Conservation (phyloP, 805 yeast species). For the Saturnispora hagleri region DNA sequence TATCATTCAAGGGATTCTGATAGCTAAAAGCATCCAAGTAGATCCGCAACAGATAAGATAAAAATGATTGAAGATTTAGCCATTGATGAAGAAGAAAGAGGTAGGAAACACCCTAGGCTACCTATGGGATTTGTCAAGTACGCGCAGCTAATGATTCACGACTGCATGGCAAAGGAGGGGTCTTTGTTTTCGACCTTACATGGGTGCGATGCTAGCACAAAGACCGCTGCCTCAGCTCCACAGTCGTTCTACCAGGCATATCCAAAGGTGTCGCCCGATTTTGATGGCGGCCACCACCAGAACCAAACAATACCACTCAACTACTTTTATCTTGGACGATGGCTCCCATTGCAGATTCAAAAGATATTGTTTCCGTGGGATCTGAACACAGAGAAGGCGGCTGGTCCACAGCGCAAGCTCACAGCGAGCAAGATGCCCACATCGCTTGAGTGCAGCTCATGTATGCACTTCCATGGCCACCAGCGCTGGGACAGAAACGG, state of each 20-base stretch:
- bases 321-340: constrained; percentile 27
- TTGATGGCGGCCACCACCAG: constrained; percentile 27
- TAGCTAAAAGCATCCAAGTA: too few relatives aligned
- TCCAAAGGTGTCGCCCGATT: constrained; percentile 26
- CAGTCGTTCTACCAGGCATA: constrained; percentile 25
- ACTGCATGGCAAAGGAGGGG: constrained; percentile 17
- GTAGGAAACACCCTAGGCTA: neutral
- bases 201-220: constrained; percentile 24
- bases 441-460: constrained; percentile 2
- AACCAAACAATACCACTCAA: constrained; percentile 21
- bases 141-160: neutral
- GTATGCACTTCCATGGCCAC: neutral
- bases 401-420: neutral
- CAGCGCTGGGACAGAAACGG: neutral
- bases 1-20: too few relatives aligned
- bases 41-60: neutral
- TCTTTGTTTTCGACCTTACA: constrained; percentile 23
- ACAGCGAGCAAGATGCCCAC: constrained; percentile 6
- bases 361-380: constrained; percentile 24
- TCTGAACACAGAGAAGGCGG: neutral
- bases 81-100: neutral
- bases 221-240: constrained; percentile 11
- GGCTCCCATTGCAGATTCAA: constrained; percentile 25
- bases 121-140: neutral
- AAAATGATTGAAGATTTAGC: neutral